Evolutionary conservation across 257 asterid species (phyloP).

Genomic region (Fraxinus quadrangulata): DNA sequence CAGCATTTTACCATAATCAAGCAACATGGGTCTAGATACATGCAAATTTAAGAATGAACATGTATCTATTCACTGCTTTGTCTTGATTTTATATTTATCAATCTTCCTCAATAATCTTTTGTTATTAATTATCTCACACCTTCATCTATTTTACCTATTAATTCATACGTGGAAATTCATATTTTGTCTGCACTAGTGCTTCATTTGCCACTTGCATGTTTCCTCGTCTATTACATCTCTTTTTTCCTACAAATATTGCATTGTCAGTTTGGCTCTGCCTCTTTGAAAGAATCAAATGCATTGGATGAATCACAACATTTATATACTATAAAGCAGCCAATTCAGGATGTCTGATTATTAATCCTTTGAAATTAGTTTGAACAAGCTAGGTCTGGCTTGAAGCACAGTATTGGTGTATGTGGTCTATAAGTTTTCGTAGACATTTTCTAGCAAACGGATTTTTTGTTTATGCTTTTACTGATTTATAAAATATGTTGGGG

Average conservation of each 20-base stretch:
- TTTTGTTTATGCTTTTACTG: neutral
- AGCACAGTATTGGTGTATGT: neutral
- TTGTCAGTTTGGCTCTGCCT: neutral
- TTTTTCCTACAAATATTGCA: neutral
- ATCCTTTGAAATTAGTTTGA: constrained; percentile 9
- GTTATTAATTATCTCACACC: too few species aligned
- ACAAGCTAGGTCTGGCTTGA: constrained; percentile 3
- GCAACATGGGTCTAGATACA: too few species aligned
- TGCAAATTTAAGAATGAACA: too few species aligned
- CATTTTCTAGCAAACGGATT: neutral
- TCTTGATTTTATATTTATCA: too few species aligned
- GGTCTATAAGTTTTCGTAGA: constrained; percentile 7
- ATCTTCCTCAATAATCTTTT: too few species aligned
- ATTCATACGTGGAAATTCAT: too few species aligned
- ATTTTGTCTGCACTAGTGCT: neutral
- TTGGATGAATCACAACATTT: neutral
- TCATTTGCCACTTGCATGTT: neutral
- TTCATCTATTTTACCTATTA: too few species aligned
- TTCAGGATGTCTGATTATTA: neutral
- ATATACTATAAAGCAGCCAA: neutral
- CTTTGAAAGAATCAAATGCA: neutral
- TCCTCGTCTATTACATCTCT: neutral
- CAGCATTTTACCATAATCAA: neutral
- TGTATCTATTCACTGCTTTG: too few species aligned
- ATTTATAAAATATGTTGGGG: neutral